These are phyloP conservation scores for Arthrobotrys conoides DNA, from an alignment of 2,329 filamentous ascomycete species.

Conservation along the genomic window DNA sequence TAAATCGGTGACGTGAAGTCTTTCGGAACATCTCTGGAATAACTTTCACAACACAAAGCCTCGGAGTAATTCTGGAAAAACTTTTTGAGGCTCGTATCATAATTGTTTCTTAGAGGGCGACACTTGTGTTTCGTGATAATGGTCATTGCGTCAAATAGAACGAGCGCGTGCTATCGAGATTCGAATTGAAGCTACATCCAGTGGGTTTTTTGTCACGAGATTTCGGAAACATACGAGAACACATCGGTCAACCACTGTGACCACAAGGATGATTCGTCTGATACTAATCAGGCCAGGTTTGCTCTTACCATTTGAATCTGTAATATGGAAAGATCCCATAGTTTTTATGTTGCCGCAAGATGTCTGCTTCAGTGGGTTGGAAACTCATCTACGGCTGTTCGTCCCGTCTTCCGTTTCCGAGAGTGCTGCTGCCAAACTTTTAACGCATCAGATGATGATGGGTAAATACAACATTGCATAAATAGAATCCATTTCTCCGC, in stretches of 20 bases:
- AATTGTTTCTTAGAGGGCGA: background rate
- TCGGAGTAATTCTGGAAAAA: conserved; percentile 56
- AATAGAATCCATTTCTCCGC: conserved; percentile 11
- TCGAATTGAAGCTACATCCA: conserved; percentile 26
- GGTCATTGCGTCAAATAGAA: conserved; percentile 43
- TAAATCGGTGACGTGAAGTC: conserved; percentile 12
- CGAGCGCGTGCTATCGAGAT: background rate
- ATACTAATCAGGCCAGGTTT: conserved; percentile 14
- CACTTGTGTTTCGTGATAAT: conserved; percentile 40
- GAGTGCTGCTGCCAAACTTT: conserved; percentile 2
- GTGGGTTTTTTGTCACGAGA: conserved; percentile 30
- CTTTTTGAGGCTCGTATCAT: conserved; percentile 25
- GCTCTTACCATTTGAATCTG: background rate
- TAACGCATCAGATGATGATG: conserved; percentile 23
- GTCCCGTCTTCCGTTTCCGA: conserved; percentile 59
- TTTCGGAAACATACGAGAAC: conserved; percentile 9
- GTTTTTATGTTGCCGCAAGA: conserved; percentile 16
- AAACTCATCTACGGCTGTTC: conserved; percentile 36
- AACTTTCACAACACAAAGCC: conserved; percentile 48
- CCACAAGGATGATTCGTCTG: conserved; percentile 19
- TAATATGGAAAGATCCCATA: conserved; percentile 11
- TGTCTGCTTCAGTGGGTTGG: background rate
- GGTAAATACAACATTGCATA: conserved; percentile 27
- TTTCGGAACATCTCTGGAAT: conserved; percentile 57
- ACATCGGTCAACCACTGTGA: background rate